Percentiles rank a stretch among this genome's conserved stretches.
Conservation (phyloP, 2,329 filamentous ascomycete species). For the Onygena corvina region DNA sequence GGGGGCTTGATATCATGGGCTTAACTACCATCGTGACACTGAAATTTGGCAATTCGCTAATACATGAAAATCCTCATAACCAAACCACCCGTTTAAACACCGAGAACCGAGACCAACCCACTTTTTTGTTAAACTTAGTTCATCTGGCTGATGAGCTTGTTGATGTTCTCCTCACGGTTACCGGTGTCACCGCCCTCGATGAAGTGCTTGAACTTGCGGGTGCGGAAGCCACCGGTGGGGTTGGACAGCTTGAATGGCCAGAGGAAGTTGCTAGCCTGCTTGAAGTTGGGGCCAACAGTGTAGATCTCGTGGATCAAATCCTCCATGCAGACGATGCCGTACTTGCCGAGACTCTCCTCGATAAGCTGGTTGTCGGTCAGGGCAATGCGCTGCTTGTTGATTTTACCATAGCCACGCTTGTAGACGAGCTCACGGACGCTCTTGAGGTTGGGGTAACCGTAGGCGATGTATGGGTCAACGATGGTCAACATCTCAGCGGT, state of each 20-base stretch:
- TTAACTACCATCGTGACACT: neutral
- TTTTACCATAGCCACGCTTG: constrained; percentile 99
- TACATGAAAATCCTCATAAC: constrained; percentile 7
- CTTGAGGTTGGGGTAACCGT: constrained; percentile 99
- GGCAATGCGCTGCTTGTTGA: constrained; percentile 93
- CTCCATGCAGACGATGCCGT: constrained; percentile 98
- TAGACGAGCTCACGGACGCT: constrained; percentile 97
- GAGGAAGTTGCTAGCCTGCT: constrained; percentile 97
- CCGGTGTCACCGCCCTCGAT: constrained; percentile 97
- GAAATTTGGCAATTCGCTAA: constrained; percentile 8
- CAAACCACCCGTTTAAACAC: constrained; percentile 8
- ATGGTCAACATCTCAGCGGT: constrained; percentile 95
- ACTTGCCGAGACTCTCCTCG: constrained; percentile 92
- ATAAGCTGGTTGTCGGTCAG: constrained; percentile 97
- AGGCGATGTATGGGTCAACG: constrained; percentile 97
- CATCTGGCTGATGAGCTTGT: constrained; percentile 92
- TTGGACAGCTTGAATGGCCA: constrained; percentile 99
- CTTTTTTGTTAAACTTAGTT: constrained; percentile 51
- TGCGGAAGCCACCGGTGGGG: constrained; percentile 90
- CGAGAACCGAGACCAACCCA: neutral
- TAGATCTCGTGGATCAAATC: constrained; percentile 99
- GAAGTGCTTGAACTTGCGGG: constrained; percentile 98
- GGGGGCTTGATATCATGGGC: constrained; percentile 6
- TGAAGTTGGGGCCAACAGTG: constrained; percentile 98
- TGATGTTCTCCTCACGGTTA: constrained; percentile 98